Percentiles rank a stretch among this genome's conserved stretches.
These are phyloP conservation scores for Arthrobotrys sphaeroides DNA, from an alignment of 2,329 filamentous ascomycete genomes.

Conservation along the genomic window DNA sequence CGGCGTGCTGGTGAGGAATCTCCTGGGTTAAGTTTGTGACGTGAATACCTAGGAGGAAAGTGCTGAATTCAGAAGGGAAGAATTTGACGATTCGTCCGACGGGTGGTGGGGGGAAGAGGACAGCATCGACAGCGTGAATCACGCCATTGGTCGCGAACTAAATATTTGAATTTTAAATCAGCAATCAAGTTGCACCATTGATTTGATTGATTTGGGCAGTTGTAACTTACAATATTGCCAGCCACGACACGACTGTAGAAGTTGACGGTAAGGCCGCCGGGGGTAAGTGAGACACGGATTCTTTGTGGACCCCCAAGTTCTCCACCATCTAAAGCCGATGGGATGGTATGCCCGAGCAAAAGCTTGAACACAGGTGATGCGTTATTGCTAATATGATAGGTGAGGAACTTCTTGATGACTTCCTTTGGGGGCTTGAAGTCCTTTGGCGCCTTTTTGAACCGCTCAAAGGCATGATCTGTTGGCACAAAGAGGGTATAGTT, in stretches of 20 bases:
- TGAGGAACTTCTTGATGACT: slow-evolving; percentile 72
- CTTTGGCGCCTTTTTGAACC: slow-evolving; percentile 66
- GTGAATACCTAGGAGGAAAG: slow-evolving; percentile 75
- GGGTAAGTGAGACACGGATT: slow-evolving; percentile 72
- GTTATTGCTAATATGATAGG: slow-evolving; percentile 78
- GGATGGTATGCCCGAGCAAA: slow-evolving; percentile 77
- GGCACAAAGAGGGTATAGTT: slow-evolving; percentile 87
- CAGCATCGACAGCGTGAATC: slow-evolving; percentile 77
- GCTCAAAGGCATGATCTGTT: slow-evolving; percentile 77
- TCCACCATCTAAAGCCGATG: slow-evolving; percentile 71
- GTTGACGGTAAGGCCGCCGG: slow-evolving; percentile 76
- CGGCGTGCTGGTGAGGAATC: slow-evolving; percentile 63
- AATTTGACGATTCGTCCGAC: slow-evolving; percentile 72
- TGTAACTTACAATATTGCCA: slow-evolving; percentile 72
- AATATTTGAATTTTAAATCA: not conserved
- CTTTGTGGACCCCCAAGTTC: slow-evolving; percentile 68
- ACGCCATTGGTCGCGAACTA: slow-evolving; percentile 80
- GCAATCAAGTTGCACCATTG: not conserved
- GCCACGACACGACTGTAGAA: slow-evolving; percentile 77
- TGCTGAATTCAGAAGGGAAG: slow-evolving; percentile 78
- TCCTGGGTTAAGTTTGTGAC: slow-evolving; percentile 76
- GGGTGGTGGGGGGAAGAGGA: slow-evolving; percentile 79
- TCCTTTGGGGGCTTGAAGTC: slow-evolving; percentile 73
- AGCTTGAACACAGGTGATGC: slow-evolving; percentile 73
- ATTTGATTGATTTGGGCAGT: not conserved